Conservation (phyloP, 2,329 filamentous ascomycete genomes). For the Curvularia lunata region DNA sequence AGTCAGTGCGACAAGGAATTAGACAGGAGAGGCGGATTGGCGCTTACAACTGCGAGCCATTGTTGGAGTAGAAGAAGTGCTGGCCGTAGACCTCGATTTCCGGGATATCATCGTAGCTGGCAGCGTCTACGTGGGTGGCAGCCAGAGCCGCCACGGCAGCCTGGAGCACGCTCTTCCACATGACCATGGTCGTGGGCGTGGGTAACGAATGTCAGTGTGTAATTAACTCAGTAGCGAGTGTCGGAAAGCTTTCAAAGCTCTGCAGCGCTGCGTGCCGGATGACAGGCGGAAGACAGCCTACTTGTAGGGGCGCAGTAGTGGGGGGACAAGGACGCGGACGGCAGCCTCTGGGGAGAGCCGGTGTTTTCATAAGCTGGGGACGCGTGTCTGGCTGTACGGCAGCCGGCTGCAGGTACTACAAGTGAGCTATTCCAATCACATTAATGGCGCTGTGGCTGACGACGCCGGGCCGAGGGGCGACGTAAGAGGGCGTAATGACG, state of each 20-base stretch:
- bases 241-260: neutral
- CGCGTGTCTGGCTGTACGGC: slow-evolving; percentile 1
- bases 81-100: slow-evolving; percentile 62
- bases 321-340: neutral
- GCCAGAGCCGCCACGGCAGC: slow-evolving; percentile 25
- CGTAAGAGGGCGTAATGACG: neutral
- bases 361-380: slow-evolving; percentile 1
- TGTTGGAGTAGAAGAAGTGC: slow-evolving; percentile 90
- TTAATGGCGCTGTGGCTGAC: neutral
- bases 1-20: slow-evolving; percentile 11
- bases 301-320: neutral
- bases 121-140: slow-evolving; percentile 24
- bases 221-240: slow-evolving; percentile 3
- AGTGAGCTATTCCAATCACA: neutral
- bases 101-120: slow-evolving; percentile 44
- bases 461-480: slow-evolving; percentile 2
- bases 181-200: slow-evolving; percentile 3
- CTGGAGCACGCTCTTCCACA: slow-evolving; percentile 21
- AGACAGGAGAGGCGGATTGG: no score
- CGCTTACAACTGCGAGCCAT: slow-evolving; percentile 69
- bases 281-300: neutral
- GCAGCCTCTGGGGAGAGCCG: neutral
- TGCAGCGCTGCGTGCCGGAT: neutral
- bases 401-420: neutral
- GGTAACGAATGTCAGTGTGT: slow-evolving; percentile 11